Evolutionary conservation across 2,329 filamentous ascomycete species (phyloP).

Genomic region (Chaetomium globosum): DNA sequence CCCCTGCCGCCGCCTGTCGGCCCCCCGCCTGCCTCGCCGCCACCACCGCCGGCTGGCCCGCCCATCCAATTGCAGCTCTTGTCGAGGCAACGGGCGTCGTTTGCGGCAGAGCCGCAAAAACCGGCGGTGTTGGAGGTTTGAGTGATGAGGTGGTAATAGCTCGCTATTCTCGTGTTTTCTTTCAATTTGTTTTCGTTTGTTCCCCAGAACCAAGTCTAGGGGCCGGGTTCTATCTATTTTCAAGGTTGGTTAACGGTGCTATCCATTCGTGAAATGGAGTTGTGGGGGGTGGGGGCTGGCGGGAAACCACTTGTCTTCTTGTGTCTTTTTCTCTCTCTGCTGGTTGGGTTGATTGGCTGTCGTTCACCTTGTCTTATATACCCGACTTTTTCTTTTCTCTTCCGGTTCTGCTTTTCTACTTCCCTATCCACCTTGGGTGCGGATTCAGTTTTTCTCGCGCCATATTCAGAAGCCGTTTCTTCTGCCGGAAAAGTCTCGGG

Average conservation of each 20-base stretch:
- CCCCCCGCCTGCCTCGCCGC: conserved; percentile 21
- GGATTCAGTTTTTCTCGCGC: conserved; percentile 26
- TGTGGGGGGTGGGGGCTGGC: neutral
- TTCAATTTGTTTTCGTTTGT: conserved; percentile 19
- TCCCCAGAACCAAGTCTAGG: neutral
- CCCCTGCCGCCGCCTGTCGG: conserved; percentile 35
- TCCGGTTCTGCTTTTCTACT: neutral
- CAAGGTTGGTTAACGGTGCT: conserved; percentile 9
- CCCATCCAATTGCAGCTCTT: conserved; percentile 40
- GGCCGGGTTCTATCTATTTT: neutral
- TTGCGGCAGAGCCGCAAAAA: conserved; percentile 35
- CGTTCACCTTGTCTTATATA: conserved; percentile 7
- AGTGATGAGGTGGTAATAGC: neutral
- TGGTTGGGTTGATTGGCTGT: neutral
- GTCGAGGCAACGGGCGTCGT: conserved; percentile 36
- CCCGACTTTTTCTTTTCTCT: conserved; percentile 8
- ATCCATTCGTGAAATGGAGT: neutral
- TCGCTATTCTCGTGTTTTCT: conserved; percentile 12
- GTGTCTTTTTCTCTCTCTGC: conserved; percentile 23
- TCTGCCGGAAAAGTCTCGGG: conserved; percentile 19
- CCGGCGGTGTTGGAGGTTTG: conserved; percentile 36
- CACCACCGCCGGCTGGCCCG: conserved; percentile 17
- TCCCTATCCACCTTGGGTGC: neutral
- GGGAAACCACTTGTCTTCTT: conserved; percentile 21
- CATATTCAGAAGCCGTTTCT: conserved; percentile 31